Base-by-base conservation (phyloP, 805 yeast species). In the Jamesozyma piceae region DNA sequence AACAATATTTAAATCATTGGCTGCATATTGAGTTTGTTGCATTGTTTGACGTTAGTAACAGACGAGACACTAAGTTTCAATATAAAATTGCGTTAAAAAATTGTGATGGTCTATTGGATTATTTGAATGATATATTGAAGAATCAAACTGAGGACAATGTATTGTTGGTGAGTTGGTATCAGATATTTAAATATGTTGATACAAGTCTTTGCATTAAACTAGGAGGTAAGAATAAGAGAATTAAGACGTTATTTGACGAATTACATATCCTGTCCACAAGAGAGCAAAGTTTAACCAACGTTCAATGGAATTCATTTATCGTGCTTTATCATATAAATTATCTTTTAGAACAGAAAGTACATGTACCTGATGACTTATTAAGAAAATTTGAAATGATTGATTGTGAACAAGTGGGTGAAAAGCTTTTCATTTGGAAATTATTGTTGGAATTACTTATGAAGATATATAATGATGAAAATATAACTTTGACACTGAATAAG, bases 401-500 rank as follows among this genome's bases (percentile, higher is more conserved):
- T 20, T 39, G 45, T 29, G 38, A 32, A 15, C 38, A 35, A 13
- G 40, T 41, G 15, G 50, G 49, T 27, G 42, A 51, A 14, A 42
- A 42, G 19, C 43, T 55, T 24, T 45, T 45, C 26, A 48, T 53
- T 15, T 60, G 64, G 64, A 55, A 52, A 37, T 40, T 54, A 14
- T 31, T 60, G 5, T 39, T 53, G 21, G 53, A 51, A 35, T 44
- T 60, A 28, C 42, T 49, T 3, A 39, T 51, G 14, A 43, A 45
- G 33, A 53, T 61, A 5, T 45, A 53, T 28, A 46, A 43, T 24
- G 65, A 61, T 44, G 50, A 43, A 21, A 60, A 61, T 34, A 57
- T 61, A 4, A 54, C 61, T 1, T 37, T 43, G 13, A 49, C 47
- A 22, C 41, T 61, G 21, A 46, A 53, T 33, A 53, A 54, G 33